Evolutionary conservation across 805 yeast species (phyloP), one percentile per base, ranked within the genome.

Genomic region (Yarrowia alimentaria): DNA sequence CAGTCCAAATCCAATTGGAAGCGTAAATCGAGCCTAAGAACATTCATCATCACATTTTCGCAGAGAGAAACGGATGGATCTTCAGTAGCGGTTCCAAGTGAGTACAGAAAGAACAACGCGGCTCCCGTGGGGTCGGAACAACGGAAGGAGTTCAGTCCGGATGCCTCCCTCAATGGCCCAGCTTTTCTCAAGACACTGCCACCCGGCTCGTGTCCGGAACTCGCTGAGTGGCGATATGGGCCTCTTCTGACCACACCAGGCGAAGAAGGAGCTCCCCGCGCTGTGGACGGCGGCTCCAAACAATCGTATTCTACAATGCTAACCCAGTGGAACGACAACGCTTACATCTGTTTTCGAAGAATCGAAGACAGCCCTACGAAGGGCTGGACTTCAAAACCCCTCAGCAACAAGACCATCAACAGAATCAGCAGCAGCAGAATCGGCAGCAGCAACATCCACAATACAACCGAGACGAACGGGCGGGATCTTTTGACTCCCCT

Each of bases 351-450:
- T 31, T 50, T 42, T 26, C 50, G 37, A 47, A 30, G 18, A 30
- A 50, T 17, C 31, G 51, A 28, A 38, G 53, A 33, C 29, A 52
- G 24, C 34, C 42, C 29, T 51, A 21, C 22, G 45, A 42, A 12
- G 51, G 48, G 21, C 38, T 40, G 30, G 53, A 35, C 26, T 53
- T 19, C 25, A 31, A 54, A 18, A 26, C 22, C 16, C 50, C 42
- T 20, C 52, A 16, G 11, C 54, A 52, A 13, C 56, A 47, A 16
- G 54, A 26, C n/a, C 58, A 51, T 21, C 58, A 19, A 22, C 58
- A 51, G 17, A 54, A 17, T 16, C 57, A 32, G 45, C 43, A 37
- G 17, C 43, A 37, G 10, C n/a, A 6, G 7, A 6, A 26, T 7
- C 29, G 6, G 6, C 29, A 26, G 11, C 29, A 6, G n/a, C 45